These are phyloP conservation scores for Lenwebbia sp. DNA, from an alignment of 345 rosid genomes.

Conservation along the genomic window DNA sequence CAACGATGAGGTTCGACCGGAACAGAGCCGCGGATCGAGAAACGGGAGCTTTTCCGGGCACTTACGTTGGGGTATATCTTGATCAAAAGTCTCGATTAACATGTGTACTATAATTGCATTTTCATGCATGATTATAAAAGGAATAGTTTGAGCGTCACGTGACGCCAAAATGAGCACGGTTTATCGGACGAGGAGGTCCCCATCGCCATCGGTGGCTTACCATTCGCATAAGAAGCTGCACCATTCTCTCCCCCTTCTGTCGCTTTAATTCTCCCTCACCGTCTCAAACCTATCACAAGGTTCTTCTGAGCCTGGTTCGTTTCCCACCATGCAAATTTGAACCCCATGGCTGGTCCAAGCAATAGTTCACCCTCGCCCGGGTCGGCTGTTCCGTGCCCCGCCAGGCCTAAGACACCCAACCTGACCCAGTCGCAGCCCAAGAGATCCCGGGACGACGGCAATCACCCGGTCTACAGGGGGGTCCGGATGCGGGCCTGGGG, in stretches of 20 bases:
- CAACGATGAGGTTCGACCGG: too few species aligned
- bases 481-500: constrained; percentile 62
- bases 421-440: neutral
- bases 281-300: neutral
- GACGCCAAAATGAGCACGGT: neutral
- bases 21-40: too few species aligned
- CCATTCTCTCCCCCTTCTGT: neutral
- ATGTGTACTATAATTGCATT: neutral
- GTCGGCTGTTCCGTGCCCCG: neutral
- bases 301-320: neutral
- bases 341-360: neutral
- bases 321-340: neutral
- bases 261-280: neutral
- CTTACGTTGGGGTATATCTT: too few species aligned
- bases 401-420: neutral
- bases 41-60: too few species aligned
- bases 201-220: neutral
- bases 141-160: neutral
- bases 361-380: neutral
- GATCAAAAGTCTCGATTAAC: neutral
- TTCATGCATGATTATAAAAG: too few species aligned
- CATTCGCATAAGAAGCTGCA: too few species aligned
- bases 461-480: constrained; percentile 43
- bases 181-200: neutral
- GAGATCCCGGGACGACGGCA: constrained; percentile 4